Base-by-base conservation (phyloP, 2,329 filamentous ascomycete species). In the Aspergillus tamarii region DNA sequence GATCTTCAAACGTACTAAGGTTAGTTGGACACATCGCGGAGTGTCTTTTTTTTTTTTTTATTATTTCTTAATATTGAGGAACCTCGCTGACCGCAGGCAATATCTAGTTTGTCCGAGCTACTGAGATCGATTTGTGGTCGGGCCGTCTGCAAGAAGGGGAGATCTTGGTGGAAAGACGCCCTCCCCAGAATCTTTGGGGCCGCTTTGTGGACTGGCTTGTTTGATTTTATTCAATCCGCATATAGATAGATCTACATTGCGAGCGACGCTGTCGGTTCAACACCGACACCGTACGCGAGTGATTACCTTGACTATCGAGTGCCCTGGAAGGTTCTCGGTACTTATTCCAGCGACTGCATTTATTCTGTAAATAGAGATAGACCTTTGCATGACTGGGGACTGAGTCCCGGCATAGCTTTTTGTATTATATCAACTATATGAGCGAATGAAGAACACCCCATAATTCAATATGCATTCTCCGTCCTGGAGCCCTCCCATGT, bases 1-100 rank as follows among this genome's bases (percentile, higher is more conserved):
- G 66, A 9, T 82, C 7, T 68, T 70, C 53, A 60, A 79, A 34
- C 67, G 69, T 21, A 81, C 79, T 21, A 78, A 77, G 74, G 77
- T 76, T 63, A 64, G 75, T 74, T 30, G 19, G 21, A 30, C 41
- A 7, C 6, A 16, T 34, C 7, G 3, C 2, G 14, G 2, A 30
- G 6, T 34, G 8, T 52, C 1, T 26, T 4, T 26, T 26, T 26
- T 26, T 26, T 26, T 26, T 26, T 26, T 26, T 26, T 26, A 10
- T 52, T 4, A 19, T 26, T 26, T 26, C 4, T 26, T 26, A 10
- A 32, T 4, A 19, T 21, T 32, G 6, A 19, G 19, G 10, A 14
- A 11, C 8, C 8, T 70, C 54, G 36, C 60, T 63, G 30, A 56
- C 41, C 16, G 16, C 10, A 28, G 23, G 21, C 2, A 30, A 50